Evolutionary conservation across 1,139 yeast genomes (phyloP), one percentile per base, ranked within the genome.

Genomic region (Hemisphaericaspora xylanilytica): DNA sequence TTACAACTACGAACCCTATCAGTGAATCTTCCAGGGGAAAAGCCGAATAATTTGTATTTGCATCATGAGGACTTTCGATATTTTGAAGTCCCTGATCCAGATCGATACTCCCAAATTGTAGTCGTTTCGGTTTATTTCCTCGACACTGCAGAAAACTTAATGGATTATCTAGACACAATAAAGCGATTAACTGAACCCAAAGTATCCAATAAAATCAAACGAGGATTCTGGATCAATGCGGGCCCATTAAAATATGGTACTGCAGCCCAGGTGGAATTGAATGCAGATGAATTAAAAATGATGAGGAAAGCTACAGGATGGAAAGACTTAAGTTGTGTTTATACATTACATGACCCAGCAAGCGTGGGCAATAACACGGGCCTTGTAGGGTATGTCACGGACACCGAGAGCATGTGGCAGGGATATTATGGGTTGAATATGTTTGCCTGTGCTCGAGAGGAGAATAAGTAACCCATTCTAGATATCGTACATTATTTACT

Each of bases 181-280:
- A 73, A 73, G 39, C 52, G 61, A 11, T 56, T 85, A 35, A 56
- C 73, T 2, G 51, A 56, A 4, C 70, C 71, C n/a, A 67, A 65
- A 18, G 49, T 47, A 26, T 42, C 42, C 25, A 49, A 49, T 37
- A 41, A 42, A 3, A 44, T 54, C n/a, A 59, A 65, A 27, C 60
- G 64, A 9, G 80, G 85, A 0, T 70, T 70, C 39, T 88, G 96
- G 96, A 79, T 88, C 45, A 88, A 88, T 55, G 72, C 79, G 14
- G 96, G 96, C 0, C 96, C 96, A 0, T 67, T 88, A 45, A 88
- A 88, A 58, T 88, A 88, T 61, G 96, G 96, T 0, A 80, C 88
- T 3, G 89, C 90, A 2, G 94, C 96, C 1, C 78, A 75, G 48
- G 85, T 81, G 2, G 95, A 87, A 56, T 63, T 86, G 20, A 81